Conservation (phyloP, 495 filamentous ascomycete genomes). For the Tuber calosporum region DNA sequence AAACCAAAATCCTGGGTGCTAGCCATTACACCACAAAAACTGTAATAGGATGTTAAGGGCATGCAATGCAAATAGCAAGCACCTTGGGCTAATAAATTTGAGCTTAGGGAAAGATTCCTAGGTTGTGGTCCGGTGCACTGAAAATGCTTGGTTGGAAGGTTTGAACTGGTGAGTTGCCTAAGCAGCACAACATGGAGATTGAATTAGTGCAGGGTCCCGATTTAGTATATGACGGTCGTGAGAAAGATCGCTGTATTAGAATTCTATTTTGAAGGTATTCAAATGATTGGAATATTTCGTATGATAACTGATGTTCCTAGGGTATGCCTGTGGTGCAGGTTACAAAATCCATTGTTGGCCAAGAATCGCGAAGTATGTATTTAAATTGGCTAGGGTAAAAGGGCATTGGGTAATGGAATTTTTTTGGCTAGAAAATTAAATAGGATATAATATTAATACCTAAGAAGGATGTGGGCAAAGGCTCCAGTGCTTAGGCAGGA, state of each 20-base stretch:
- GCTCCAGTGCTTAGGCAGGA: not conserved
- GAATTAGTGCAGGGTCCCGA: not conserved
- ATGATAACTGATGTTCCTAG: not conserved
- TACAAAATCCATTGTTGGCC: not conserved
- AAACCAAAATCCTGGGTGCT: conserved; percentile 33
- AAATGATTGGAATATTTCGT: not conserved
- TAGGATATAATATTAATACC: not conserved
- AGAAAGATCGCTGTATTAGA: not conserved
- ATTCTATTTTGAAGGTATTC: not conserved
- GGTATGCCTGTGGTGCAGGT: not conserved
- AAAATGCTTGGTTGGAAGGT: not conserved
- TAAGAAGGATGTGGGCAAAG: not conserved
- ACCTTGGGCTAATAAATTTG: not conserved
- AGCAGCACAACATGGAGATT: not conserved
- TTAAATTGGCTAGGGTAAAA: not conserved
- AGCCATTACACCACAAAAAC: conserved; percentile 34
- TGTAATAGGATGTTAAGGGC: no score
- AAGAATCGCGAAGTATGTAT: not conserved
- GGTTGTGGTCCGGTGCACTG: not conserved
- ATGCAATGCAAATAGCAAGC: not conserved
- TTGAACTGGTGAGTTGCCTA: not conserved
- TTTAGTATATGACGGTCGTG: not conserved
- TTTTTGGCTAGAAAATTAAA: not conserved
- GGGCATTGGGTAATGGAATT: not conserved
- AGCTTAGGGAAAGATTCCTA: not conserved